These are phyloP conservation scores for Thermothielavioides terrestris DNA, from an alignment of 495 filamentous ascomycete genomes.

Conservation along the genomic window DNA sequence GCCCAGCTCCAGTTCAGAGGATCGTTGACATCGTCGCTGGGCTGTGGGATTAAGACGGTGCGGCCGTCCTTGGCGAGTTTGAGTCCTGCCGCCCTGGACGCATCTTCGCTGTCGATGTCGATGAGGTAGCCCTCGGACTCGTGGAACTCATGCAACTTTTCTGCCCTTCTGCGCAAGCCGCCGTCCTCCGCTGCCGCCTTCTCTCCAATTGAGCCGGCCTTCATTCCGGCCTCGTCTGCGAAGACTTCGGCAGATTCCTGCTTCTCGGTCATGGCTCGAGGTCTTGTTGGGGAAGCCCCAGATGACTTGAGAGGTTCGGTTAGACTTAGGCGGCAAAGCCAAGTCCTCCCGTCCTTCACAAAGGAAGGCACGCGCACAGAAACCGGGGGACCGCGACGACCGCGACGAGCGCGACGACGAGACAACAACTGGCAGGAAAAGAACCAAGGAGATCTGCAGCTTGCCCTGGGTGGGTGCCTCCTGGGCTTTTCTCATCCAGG, in stretches of 20 bases:
- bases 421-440: no score
- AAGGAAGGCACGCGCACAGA: no score
- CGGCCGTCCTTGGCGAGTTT: conserved; percentile 37
- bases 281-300: neutral
- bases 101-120: conserved; percentile 26
- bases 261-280: neutral
- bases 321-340: no score
- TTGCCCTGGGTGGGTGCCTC: no score
- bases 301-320: neutral
- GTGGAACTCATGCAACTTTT: conserved; percentile 22
- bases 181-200: neutral
- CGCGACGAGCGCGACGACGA: no score
- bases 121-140: conserved; percentile 32
- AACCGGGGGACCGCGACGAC: no score
- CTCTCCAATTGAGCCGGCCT: neutral
- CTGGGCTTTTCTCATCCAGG: no score
- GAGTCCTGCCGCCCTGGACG: conserved; percentile 13
- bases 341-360: no score
- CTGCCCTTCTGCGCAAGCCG: neutral
- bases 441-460: no score
- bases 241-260: no score
- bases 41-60: conserved; percentile 53
- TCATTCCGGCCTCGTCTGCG: neutral
- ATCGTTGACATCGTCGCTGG: conserved; percentile 46
- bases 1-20: conserved; percentile 50